These are phyloP conservation scores for Sphagnum tenellum DNA, from an alignment of 225 moss, liverwort and hornwort genomes.

Conservation along the genomic window DNA sequence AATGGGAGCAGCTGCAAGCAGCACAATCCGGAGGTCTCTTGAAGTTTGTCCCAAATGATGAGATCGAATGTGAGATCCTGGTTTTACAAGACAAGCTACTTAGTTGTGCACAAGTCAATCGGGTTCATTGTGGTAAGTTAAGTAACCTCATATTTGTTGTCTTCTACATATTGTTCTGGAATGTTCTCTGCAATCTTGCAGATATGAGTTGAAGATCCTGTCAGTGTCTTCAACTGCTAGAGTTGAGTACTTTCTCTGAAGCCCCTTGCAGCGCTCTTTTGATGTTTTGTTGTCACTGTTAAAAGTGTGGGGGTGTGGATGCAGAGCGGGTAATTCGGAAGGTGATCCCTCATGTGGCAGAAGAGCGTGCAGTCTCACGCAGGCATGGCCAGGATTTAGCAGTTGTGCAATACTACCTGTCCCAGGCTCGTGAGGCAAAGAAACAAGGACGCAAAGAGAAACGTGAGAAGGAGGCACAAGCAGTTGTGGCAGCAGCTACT, in stretches of 20 bases:
- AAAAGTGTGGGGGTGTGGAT: not conserved
- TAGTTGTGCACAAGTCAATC: slow-evolving; percentile 42
- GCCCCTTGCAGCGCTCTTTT: too few species aligned
- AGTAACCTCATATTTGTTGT: too few species aligned
- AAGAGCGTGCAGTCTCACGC: slow-evolving; percentile 32
- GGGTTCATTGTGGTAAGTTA: slow-evolving; percentile 39
- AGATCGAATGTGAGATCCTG: slow-evolving; percentile 55
- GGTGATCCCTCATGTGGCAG: slow-evolving; percentile 36
- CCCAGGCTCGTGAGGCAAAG: slow-evolving; percentile 49
- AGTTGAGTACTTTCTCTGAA: too few species aligned
- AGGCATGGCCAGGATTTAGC: slow-evolving; percentile 38
- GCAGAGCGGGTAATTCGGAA: slow-evolving; percentile 41
- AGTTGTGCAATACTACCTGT: slow-evolving; percentile 47
- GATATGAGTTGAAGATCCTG: too few species aligned
- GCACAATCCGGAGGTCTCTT: slow-evolving; percentile 40
- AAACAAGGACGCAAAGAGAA: slow-evolving; percentile 65
- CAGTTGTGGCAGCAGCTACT: slow-evolving; percentile 59
- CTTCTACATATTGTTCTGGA: too few species aligned
- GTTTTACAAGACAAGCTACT: slow-evolving; percentile 46
- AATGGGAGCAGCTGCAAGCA: slow-evolving; percentile 51
- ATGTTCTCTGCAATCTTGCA: too few species aligned
- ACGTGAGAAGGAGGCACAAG: slow-evolving; percentile 64
- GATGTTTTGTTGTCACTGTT: too few species aligned
- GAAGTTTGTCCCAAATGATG: slow-evolving; percentile 50
- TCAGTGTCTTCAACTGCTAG: too few species aligned